These are phyloP conservation scores for Fusarium heterosporum DNA, from an alignment of 2,329 filamentous ascomycete species.

Conservation along the genomic window DNA sequence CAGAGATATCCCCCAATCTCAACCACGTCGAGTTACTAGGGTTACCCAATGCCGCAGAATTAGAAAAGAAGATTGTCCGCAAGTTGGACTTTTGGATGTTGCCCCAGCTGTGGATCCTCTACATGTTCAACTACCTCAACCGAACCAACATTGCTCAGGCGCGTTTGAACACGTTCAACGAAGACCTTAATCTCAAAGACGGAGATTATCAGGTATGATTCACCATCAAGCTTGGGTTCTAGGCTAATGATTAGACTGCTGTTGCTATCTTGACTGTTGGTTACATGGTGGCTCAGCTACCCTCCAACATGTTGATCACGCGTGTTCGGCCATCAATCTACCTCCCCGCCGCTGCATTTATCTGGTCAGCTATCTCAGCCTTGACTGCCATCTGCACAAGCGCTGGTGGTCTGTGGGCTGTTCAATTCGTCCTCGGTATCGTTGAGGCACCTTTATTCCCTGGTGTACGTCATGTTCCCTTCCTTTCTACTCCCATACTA, in stretches of 20 bases:
- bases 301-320: slow-evolving; percentile 36
- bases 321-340: slow-evolving; percentile 30
- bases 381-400: slow-evolving; percentile 30
- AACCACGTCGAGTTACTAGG: slow-evolving; percentile 35
- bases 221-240: accelerated
- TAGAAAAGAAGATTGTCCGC: slow-evolving; percentile 38
- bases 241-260: slow-evolving; percentile 18
- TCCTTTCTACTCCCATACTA: accelerated
- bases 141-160: slow-evolving; percentile 38
- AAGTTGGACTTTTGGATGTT: slow-evolving; percentile 35
- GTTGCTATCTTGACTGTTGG: slow-evolving; percentile 35
- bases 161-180: slow-evolving; percentile 30
- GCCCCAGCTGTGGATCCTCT: slow-evolving; percentile 39
- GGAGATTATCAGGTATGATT: slow-evolving; percentile 30
- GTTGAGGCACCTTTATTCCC: slow-evolving; percentile 34
- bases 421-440: slow-evolving; percentile 34
- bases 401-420: slow-evolving; percentile 27
- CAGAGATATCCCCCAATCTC: slow-evolving; percentile 9
- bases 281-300: slow-evolving; percentile 36
- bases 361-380: slow-evolving; percentile 33
- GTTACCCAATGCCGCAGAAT: slow-evolving; percentile 6
- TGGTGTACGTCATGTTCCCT: slow-evolving; percentile 9
- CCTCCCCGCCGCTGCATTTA: slow-evolving; percentile 19
- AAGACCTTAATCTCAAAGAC: slow-evolving; percentile 36
- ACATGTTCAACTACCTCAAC: slow-evolving; percentile 43